A percentile compares a stretch with the other conserved stretches of the same genome.
Evolutionary conservation across 768 basidiomycete species (phyloP).

Genomic region (Ramaria sp.): DNA sequence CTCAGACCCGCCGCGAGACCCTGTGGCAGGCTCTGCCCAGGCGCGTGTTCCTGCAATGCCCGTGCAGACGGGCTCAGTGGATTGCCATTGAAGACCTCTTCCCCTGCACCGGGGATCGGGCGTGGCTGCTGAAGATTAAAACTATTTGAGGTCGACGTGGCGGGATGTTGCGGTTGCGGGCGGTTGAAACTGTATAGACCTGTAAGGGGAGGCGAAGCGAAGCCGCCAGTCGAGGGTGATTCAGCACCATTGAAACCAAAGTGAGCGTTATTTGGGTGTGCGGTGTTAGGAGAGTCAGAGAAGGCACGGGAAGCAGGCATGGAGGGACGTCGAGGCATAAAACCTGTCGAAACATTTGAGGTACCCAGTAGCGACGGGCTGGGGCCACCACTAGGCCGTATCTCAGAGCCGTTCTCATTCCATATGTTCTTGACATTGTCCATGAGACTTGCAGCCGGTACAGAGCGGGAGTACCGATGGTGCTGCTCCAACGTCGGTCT

Average conservation of each 20-base stretch:
- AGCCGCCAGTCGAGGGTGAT: constrained; percentile 1
- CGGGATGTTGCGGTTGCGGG: constrained; percentile 20
- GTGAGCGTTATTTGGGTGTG: neutral
- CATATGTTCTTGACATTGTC: constrained; percentile 76
- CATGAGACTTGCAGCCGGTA: constrained; percentile 66
- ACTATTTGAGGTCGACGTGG: constrained; percentile 34
- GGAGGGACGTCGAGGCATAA: constrained; percentile 6
- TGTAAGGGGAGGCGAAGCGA: constrained; percentile 1
- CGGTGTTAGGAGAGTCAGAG: neutral
- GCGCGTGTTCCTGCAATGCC: constrained; percentile 81
- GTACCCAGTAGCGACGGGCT: constrained; percentile 12
- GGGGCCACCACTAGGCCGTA: neutral
- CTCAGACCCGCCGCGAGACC: constrained; percentile 88
- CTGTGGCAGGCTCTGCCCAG: constrained; percentile 84
- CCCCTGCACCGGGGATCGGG: constrained; percentile 19
- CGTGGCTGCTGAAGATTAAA: constrained; percentile 26
- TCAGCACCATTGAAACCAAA: constrained; percentile 3
- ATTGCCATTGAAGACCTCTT: constrained; percentile 11
- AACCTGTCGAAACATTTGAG: constrained; percentile 12
- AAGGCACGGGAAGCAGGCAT: neutral
- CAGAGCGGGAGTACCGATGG: constrained; percentile 76
- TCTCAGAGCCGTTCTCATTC: constrained; percentile 40
- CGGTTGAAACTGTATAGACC: constrained; percentile 1
- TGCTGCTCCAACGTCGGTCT: constrained; percentile 23
- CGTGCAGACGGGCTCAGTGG: constrained; percentile 42